Evolutionary conservation across 1,284 basidiomycete species (phyloP), one percentile per base, ranked within the genome.

Genomic region (Inonotus obliquus): DNA sequence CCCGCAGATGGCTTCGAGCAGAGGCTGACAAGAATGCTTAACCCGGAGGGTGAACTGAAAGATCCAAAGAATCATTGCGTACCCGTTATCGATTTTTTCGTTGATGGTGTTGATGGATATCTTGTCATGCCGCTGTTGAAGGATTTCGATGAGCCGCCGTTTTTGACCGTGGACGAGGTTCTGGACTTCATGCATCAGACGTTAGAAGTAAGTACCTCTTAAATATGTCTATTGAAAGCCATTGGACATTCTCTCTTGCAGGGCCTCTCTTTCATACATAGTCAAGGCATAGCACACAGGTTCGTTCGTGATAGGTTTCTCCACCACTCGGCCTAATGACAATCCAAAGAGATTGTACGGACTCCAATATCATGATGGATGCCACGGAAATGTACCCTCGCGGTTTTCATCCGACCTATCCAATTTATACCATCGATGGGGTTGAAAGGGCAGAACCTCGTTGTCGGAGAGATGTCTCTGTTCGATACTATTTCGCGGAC

Each of bases 401-500:
- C 0, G 68, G 68, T 1, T 65, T 69, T 54, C 72, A 72, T 57
- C 71, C 71, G 0, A 48, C 68, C 14, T 61, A 59, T 1, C 21
- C 19, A 1, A 17, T 54, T 25, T 29, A 37, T 6, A 37, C 29
- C 7, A 10, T 19, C 17, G n/a, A 14, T n/a, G 45, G 23, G 6
- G 25, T 19, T n/a, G 19, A 6, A 13, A n/a, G n/a, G n/a, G 37
- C 32, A 11, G 47, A 32, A 9, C 32, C 32, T 51, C n/a, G 37
- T 4, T 48, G 59, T 0, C 61, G 65, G 0, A 44, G 66, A 14
- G 55, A 55, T 0, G 65, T 65, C 6, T 45, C 58, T 13, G 65
- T 70, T 2, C 61, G 58, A 17, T 73, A 73, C 63, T 71, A 65
- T 61, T 69, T 71, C 59, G 70, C 69, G 41, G 71, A 73, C 59